Conservation (phyloP, 2,329 filamentous ascomycete genomes). For the Immersiporthe knoxdaviesiana region DNA sequence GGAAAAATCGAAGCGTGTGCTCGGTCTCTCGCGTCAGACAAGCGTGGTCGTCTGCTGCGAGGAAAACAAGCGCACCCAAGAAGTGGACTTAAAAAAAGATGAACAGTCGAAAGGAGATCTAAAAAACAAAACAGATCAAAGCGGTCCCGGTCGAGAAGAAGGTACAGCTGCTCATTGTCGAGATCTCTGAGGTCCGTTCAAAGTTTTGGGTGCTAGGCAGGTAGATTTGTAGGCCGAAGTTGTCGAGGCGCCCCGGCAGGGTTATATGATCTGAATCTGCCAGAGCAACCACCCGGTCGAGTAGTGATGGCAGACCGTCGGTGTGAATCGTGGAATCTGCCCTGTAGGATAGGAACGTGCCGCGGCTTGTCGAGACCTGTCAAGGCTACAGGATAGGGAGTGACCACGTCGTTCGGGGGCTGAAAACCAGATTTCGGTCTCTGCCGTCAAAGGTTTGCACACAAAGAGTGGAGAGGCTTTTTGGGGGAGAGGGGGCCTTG, state of each 20-base stretch:
- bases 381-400: conserved; percentile 20
- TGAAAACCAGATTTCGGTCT: conserved; percentile 21
- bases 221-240: conserved; percentile 10
- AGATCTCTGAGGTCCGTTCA: conserved; percentile 45
- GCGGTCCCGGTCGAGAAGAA: conserved; percentile 54
- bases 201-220: conserved; percentile 21
- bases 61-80: conserved; percentile 27
- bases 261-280: not conserved
- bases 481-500: conserved; percentile 18
- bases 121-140: conserved; percentile 59
- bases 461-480: conserved; percentile 19
- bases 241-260: conserved; percentile 11
- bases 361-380: conserved; percentile 18
- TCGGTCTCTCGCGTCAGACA: conserved; percentile 36
- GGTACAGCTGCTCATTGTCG: conserved; percentile 61
- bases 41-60: conserved; percentile 25
- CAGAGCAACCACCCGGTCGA: not conserved
- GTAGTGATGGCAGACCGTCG: not conserved
- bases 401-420: conserved; percentile 21
- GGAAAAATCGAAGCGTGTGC: conserved; percentile 35
- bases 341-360: conserved; percentile 10
- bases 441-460: conserved; percentile 14
- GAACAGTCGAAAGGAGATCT: conserved; percentile 42
- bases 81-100: conserved; percentile 30
- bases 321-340: conserved; percentile 12